These are phyloP conservation scores for Populus euphratica DNA, from an alignment of 345 rosid genomes.

Conservation along the genomic window DNA sequence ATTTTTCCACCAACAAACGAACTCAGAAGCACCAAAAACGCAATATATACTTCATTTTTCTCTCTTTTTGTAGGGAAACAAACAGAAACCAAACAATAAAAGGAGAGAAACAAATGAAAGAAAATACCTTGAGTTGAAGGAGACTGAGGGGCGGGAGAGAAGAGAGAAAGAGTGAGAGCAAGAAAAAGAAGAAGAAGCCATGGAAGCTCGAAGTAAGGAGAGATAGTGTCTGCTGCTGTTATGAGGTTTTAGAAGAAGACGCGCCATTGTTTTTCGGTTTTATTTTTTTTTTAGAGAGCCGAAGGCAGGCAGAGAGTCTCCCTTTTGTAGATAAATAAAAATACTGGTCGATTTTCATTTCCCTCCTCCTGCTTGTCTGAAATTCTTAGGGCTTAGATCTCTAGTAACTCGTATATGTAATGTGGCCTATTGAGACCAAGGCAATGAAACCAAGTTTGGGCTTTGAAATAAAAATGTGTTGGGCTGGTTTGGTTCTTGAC, in stretches of 20 bases:
- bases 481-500: too few species aligned
- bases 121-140: constrained; percentile 47
- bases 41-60: too few species aligned
- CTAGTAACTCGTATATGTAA: not conserved
- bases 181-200: constrained; percentile 29
- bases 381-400: not conserved
- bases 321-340: not conserved
- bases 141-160: constrained; percentile 28
- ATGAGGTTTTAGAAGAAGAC: constrained; percentile 33
- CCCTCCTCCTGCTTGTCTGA: not conserved
- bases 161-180: constrained; percentile 16
- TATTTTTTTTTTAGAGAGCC: not conserved
- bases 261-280: constrained; percentile 23
- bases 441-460: not conserved
- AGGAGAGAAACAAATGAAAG: not conserved
- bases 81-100: constrained; percentile 12
- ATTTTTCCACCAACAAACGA: not conserved
- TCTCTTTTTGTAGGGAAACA: not conserved
- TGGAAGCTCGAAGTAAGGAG: constrained; percentile 32
- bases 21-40: not conserved
- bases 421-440: not conserved
- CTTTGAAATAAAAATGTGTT: not conserved
- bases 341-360: not conserved
- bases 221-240: constrained; percentile 24
- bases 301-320: not conserved